These are phyloP conservation scores for Polyplosphaeria fusca DNA, from an alignment of 495 filamentous ascomycete species.

Conservation along the genomic window DNA sequence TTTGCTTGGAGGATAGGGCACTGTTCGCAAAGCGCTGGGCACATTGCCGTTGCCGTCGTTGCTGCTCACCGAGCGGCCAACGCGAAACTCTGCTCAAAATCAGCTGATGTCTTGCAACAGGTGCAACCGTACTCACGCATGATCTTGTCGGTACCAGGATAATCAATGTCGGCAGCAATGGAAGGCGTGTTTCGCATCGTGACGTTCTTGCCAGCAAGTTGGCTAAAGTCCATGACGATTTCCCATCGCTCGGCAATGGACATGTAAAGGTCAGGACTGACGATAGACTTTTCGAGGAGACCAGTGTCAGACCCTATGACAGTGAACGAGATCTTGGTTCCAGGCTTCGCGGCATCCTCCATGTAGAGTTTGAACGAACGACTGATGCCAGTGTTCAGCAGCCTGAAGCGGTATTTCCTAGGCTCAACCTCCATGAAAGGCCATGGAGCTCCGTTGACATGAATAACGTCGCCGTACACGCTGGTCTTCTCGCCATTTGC, in stretches of 20 bases:
- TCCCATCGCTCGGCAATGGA: slow-evolving; percentile 56
- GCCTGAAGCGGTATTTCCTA: slow-evolving; percentile 56
- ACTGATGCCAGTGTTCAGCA: slow-evolving; percentile 50
- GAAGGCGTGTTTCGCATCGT: slow-evolving; percentile 46
- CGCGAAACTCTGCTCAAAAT: slow-evolving; percentile 52
- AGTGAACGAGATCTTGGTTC: slow-evolving; percentile 44
- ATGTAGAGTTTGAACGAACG: slow-evolving; percentile 50
- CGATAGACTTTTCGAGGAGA: slow-evolving; percentile 41
- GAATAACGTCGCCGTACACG: slow-evolving; percentile 54
- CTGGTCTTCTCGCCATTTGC: slow-evolving; percentile 42
- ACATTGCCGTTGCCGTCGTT: slow-evolving; percentile 41
- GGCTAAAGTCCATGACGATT: slow-evolving; percentile 53
- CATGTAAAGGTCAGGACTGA: slow-evolving; percentile 40
- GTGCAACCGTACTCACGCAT: no score
- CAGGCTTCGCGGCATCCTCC: slow-evolving; percentile 28
- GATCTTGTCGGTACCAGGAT: slow-evolving; percentile 47
- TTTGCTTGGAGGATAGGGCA: slow-evolving; percentile 38
- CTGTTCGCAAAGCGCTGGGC: slow-evolving; percentile 36
- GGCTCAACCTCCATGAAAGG: slow-evolving; percentile 54
- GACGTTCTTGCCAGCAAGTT: slow-evolving; percentile 48
- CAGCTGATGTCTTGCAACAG: no score
- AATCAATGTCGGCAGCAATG: slow-evolving; percentile 46
- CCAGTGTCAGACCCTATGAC: slow-evolving; percentile 57
- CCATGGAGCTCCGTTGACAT: slow-evolving; percentile 58
- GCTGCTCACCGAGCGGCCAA: slow-evolving; percentile 42